Evolutionary conservation across 345 rosid genomes (phyloP).

Genomic region (Eucalyptus marginata): DNA sequence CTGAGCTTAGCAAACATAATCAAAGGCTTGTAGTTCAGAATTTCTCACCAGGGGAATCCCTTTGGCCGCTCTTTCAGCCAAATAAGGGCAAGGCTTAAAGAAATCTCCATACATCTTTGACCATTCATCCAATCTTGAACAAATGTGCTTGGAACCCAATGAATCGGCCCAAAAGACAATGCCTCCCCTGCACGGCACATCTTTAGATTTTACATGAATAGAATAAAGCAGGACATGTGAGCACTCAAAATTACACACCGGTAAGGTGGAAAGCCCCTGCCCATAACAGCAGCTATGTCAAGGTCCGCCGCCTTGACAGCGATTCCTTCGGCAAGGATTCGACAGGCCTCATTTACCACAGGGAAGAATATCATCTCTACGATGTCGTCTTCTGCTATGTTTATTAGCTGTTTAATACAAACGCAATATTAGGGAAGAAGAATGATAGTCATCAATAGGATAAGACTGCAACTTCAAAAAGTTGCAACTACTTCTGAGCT

Average conservation of each 20-base stretch:
- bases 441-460: not conserved
- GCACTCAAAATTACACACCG: constrained; percentile 27
- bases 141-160: constrained; percentile 10
- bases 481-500: not conserved
- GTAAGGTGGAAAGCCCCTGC: constrained; percentile 97
- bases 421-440: not conserved
- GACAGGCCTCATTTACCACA: constrained; percentile 92
- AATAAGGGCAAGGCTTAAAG: constrained; percentile 30
- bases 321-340: constrained; percentile 85
- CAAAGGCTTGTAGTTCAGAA: not conserved
- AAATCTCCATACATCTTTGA: constrained; percentile 23
- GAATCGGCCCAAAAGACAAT: constrained; percentile 38
- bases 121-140: constrained; percentile 38
- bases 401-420: constrained; percentile 33
- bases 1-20: not conserved
- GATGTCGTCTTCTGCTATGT: constrained; percentile 68
- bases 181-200: constrained; percentile 22
- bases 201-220: not conserved
- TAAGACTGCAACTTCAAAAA: not conserved
- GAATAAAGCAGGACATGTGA: not conserved
- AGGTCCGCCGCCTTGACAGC: constrained; percentile 92
- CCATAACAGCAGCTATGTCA: constrained; percentile 79
- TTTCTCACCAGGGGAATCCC: constrained; percentile 18
- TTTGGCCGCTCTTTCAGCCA: constrained; percentile 28
- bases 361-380: constrained; percentile 94